These are phyloP conservation scores for Rhizopogon salebrosus DNA, from an alignment of 768 basidiomycete species.

Conservation along the genomic window DNA sequence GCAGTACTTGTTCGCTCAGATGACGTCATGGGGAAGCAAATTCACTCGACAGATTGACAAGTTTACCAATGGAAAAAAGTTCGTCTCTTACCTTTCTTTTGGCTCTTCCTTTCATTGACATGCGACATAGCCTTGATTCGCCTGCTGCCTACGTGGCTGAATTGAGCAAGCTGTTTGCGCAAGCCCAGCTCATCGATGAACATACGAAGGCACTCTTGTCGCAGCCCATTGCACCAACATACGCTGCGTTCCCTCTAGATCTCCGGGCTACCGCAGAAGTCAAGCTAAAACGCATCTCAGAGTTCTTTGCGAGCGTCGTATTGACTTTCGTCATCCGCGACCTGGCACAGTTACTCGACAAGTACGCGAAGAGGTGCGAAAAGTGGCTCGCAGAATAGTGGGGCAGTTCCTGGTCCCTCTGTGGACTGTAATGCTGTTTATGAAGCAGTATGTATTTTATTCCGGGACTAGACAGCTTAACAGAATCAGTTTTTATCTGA, in stretches of 20 bases:
- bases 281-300: constrained; percentile 77
- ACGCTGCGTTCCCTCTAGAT: constrained; percentile 64
- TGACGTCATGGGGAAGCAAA: constrained; percentile 67
- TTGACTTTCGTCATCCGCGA: constrained; percentile 88
- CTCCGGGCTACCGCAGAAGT: constrained; percentile 60
- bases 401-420: constrained; percentile 15
- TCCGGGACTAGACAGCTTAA: constrained; percentile 28
- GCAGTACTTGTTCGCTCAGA: constrained; percentile 21
- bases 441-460: constrained; percentile 29
- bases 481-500: constrained; percentile 23
- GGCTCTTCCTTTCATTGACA: constrained; percentile 10
- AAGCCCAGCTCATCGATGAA: constrained; percentile 80
- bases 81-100: constrained; percentile 21
- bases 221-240: constrained; percentile 65
- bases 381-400: constrained; percentile 81
- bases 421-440: constrained; percentile 22
- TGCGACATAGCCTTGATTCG: constrained; percentile 67
- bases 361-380: constrained; percentile 91
- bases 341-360: constrained; percentile 81
- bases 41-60: constrained; percentile 75
- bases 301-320: constrained; percentile 87
- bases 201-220: constrained; percentile 71
- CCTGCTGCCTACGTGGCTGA: constrained; percentile 79
- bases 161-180: constrained; percentile 65
- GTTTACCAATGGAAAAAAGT: constrained; percentile 89